Base-by-base conservation (phyloP, 1,284 basidiomycete species). In the Cryptococcus sp. region DNA sequence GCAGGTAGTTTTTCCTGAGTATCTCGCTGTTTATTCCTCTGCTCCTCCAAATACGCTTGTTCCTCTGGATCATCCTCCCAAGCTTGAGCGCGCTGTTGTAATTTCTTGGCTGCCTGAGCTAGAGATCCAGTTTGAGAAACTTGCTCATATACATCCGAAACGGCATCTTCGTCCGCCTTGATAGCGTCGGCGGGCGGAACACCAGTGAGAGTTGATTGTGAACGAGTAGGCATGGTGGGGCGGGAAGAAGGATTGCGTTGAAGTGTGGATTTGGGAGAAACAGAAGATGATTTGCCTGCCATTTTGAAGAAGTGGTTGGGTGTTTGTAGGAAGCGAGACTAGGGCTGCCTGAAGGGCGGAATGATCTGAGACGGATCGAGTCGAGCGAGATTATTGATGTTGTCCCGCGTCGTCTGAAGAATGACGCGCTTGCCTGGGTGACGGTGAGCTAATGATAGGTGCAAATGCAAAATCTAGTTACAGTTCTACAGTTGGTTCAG, bases 21-120 rank as follows among this genome's bases (percentile, higher is more conserved):
- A 16, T 34, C 16, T 16, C 32, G 9, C 32, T 34, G 32, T 16
- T 34, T 9, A 34, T 34, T 34, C 10, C 32, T 9, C 16, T 52
- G 46, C 24, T 53, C 48, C 19, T 48, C 18, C 2, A 61, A 23
- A 45, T 62, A 65, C 28, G 50, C 66, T 11, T 50, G 53, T 50
- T 71, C 69, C 40, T 69, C 67, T 1, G 64, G 62, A 45, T 69
- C 67, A 25, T 69, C 59, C 46, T 42, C 59, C 53, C 57, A 64
- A 23, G 34, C 36, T 18, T 24, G 21, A 7, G 62, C 58, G 24
- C 45, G 50, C 28, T 56, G 46, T 44, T 55, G 53, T 7, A 73
- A 60, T 42, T 56, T 56, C 41, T 56, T 59, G 4, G 69, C 71
- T 11, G 71, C 71, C 1, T 58, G 55, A 24, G 63, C 58, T 4